Evolutionary conservation across 1,284 basidiomycete species (phyloP), one percentile per base, ranked within the genome.

Genomic region (Puccinia triticina): DNA sequence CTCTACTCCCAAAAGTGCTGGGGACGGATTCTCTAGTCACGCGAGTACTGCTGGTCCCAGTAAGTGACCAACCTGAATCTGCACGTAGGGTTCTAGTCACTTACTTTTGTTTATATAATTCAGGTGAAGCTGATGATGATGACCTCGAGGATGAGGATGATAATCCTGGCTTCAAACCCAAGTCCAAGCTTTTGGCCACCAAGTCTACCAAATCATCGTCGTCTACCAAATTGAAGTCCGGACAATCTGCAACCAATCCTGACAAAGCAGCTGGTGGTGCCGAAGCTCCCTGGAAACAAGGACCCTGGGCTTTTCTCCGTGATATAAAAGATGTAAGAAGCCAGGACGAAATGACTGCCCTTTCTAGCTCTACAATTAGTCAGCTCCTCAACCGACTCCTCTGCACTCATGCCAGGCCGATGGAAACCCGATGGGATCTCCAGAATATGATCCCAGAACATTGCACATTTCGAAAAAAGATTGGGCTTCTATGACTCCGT

Each of bases 401-500:
- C 26, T 34, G 77, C 40, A n/a, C 29, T 79, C 18, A 23, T 71
- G 11, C 53, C 86, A 95, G 92, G 96, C 93, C 89, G 94, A 98
- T 85, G 91, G 92, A 4, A 90, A 92, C 83, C 89, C 90, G 69
- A 94, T 94, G 21, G 92, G 90, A 53, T 91, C 96, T 85, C 91
- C 93, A 0, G 91, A 93, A n/a, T 98, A 98, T 86, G 97, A 99
- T 86, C 93, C 93, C 2, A 90, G 96, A 82, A 98, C 97, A 0
- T 88, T 99, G 67, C 91, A 90, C 86, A 91, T 99, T 77, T 96
- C 96, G 0, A 88, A 90, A 43, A 90, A 89, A 72, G 92, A 92
- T 0, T 97, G 95, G 95, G 89, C 89, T 23, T 89, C 89, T 0
- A 97, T 99, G 85, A 82, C 80, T 18, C 80, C 80, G 11, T 82